A percentile compares a stretch with the other conserved stretches of the same genome.
phyloP scores from a whole-genome alignment of 495 filamentous ascomycete species.

The Xylaria curta region DNA sequence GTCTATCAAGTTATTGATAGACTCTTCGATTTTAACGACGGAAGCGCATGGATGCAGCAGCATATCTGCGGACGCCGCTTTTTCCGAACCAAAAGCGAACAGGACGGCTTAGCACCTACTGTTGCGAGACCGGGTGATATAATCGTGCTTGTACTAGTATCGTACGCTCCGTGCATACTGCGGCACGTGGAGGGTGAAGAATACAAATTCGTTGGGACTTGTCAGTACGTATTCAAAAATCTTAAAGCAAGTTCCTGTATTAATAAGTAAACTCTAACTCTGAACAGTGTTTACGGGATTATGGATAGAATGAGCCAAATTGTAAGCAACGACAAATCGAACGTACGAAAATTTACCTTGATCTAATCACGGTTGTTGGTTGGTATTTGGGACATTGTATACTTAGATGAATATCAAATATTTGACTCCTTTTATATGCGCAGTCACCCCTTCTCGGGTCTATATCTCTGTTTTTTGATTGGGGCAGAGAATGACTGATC shows the following conservation, averaged over 20 bases:
- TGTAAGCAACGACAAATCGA: not conserved
- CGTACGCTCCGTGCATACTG: not conserved
- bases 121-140: not conserved
- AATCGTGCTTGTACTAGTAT: not conserved
- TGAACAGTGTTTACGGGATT: not conserved
- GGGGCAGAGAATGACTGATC: too few species aligned
- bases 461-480: too few species aligned
- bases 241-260: too few species aligned
- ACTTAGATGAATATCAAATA: too few species aligned
- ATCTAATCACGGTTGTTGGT: not conserved
- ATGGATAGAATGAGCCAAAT: not conserved
- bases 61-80: not conserved
- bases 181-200: not conserved
- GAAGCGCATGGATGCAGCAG: not conserved
- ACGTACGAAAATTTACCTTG: not conserved
- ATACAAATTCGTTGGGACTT: not conserved
- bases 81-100: not conserved
- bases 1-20: conserved; percentile 4
- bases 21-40: not conserved
- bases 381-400: not conserved
- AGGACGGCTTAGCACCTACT: not conserved
- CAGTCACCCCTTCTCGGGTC: too few species aligned
- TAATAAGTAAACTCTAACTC: not conserved
- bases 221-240: not conserved
- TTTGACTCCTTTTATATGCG: too few species aligned